Evolutionary conservation across 2,329 filamentous ascomycete species (phyloP), one percentile per base, ranked within the genome.

Genomic region (Paecilomyces fulvus): DNA sequence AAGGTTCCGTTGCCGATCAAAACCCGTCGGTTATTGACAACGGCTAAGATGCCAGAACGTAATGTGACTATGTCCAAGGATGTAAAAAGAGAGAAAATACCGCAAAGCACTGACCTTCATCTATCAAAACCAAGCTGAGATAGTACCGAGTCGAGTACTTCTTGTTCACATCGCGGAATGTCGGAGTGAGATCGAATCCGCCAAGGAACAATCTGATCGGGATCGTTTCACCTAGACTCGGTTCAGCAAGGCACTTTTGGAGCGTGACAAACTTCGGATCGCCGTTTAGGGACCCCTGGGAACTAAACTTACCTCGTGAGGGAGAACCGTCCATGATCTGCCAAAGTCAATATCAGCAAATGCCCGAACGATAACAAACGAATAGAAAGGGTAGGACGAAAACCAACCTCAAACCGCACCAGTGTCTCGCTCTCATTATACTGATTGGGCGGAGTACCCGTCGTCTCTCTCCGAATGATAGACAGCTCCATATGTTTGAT

Each of bases 401-500:
- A 59, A 64, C 73, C 65, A 73, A 89, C 87, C 83, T 99, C 94
- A 67, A 99, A 99, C 62, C 95, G 85, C 56, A 99, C 94, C 65
- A 99, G 77, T 2, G 94, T 99, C 77, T 99, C 94, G 75, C 92
- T 97, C 79, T 99, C 95, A 72, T 99, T 99, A 77, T 99, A 99
- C 75, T 99, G 95, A 72, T 99, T 99, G 6, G 94, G 94, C 21
- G 94, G 90, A 4, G 91, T 90, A 55, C 95, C 94, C 0, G 94
- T 99, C 2, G 94, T 99, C 77, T 99, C 94, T 65, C 95, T 82
- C 63, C 95, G 84, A 72, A 99, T 99, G 67, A 99, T 99, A 63
- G 90, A 96, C 60, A 99, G 78, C 78, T 99, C 94, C 94, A 99
- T 99, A 75, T 99, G 94, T 77, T 97, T 96, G 74, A 99, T 99